Base-by-base conservation (phyloP, 306 rosid genomes). In the Cucumis hystrix region DNA sequence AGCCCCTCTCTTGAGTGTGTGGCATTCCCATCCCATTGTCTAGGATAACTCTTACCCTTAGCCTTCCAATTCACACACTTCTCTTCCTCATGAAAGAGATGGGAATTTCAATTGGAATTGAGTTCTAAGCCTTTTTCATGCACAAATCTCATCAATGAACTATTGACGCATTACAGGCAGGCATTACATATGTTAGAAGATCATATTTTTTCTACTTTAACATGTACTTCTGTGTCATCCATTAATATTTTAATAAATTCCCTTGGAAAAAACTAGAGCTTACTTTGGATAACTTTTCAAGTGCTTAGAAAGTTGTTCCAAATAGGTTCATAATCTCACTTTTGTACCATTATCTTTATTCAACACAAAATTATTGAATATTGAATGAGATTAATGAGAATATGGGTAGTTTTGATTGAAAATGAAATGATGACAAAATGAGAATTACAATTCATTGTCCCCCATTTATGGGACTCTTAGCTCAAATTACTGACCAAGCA, bases 21-120 rank as follows among this genome's bases (percentile, higher is more conserved):
- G 81, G 71, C 81, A 23, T 17, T 80, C 85, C 12, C 54, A 72
- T 78, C 71, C 1, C 74, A 9, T 60, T 2, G 15, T 4, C 28
- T 4, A 56, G 74, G 33, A 77, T 81, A 74, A 66, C 37, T 69
- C 40, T 67, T 67, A 20, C 35, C 33, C 73, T 66, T 41, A 20
- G 20, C 75, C 57, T 11, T 69, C n/a, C 20, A 69, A 20, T 69
- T 69, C 57, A 43, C 10, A 20, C 35, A 11, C 1, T 1, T 20
- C 54, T 41, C 54, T 67, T 67, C 45, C 30, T 18, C 54, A 0
- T 12, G 20, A 67, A 40, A 67, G 5, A 4, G n/a, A 40, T 67
- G 35, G 8, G 51, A 65, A 65, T 16, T 37, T 66, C 52, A 64
- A 33, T 62, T 62, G 68, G 45, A 64, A 35, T 64, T 64, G 70